Base-by-base conservation (phyloP, 805 yeast species). In the Tetrapisispora iriomotensis region DNA sequence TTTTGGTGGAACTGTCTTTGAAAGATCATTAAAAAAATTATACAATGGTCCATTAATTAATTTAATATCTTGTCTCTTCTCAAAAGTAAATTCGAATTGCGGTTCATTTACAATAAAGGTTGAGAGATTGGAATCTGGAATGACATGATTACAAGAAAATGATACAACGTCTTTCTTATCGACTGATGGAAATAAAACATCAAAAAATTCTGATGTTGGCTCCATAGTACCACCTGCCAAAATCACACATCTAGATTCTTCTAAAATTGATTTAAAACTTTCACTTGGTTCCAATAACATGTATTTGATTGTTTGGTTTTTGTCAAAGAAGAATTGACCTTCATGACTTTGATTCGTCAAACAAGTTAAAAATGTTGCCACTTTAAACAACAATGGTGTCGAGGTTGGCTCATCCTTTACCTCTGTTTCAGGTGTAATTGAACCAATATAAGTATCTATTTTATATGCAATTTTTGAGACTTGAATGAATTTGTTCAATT, bases 141-240 rank as follows among this genome's bases (percentile, higher is more conserved):
- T 82, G 7, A 90, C 74, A 61, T 88, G 97, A 29, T 82, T 85
- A 64, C 96, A 88, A 3, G 78, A 68, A 51, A 84, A 82, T 22
- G 64, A 67, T 20, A 66, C 60, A 8, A 83, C 68, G 31, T 70
- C 47, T 0, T 50, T 39, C 0, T 60, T 45, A 1, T 66, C 48
- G 2, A 81, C 40, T 31, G 73, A 69, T 0, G 94, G 94, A 36
- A 84, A 75, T 27, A 87, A 60, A 45, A 70, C 74, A n/a, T 74
- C 65, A 6, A 71, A 60, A 54, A 78, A 82, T 46, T 88, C 95
- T n/a, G 67, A 53, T 25, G 78, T 66, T 0, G 96, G 96, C 53
- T 83, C 90, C 95, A 87, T 85, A 0, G 97, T 88, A 12, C 97
- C 97, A 26, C 97, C 97, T 2, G 95, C 92, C 3, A 88, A 56